Base-by-base conservation (phyloP, 2,329 filamentous ascomycete genomes). In the Clonostachys solani region DNA sequence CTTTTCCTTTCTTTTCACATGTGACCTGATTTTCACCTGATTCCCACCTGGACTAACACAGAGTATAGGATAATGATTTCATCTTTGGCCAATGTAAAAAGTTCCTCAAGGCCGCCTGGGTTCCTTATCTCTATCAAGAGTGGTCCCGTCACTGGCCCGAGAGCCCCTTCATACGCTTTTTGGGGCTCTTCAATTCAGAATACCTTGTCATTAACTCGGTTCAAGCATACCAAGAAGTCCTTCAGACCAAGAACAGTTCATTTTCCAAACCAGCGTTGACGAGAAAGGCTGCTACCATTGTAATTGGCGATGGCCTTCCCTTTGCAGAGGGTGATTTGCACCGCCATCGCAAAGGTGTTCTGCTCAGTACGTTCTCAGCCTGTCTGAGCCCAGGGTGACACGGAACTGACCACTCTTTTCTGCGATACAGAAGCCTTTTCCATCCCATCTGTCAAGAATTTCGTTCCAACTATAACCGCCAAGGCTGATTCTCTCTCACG, bases 1-100 rank as follows among this genome's bases (percentile, higher is more conserved):
- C 8, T 23, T 35, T 40, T 38, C 33, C 43, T 43, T 45, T 17
- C 13, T 16, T 41, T 17, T 6, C 5, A 38, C 12, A 38, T 15
- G 16, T 15, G 36, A 37, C 36, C 36, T 37, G 5, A 5, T 19
- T 17, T 42, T 17, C 17, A 12, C 12, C 16, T 37, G 5, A 5
- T 19, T 17, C 18, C 12, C 17, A 12, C 12, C 16, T 2, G 5
- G 5, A 12, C 42, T 13, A 13, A 29, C 23, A 13, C 40, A 12
- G 5, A 33, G 12, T 16, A 23, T 23, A 41, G 37, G 23, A 73
- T 68, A 60, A 70, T 44, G 61, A 69, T 35, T 54, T 60, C 38
- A 59, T 65, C 42, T 53, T 75, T 12, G 72, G 73, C 7, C 69
- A 74, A 51, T 60, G 60, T 42, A 47, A 61, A 17, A 66, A 65